Percentiles rank a stretch among this genome's conserved stretches.
phyloP scores from a whole-genome alignment of 371 early-diverging fungal species.

The Batkoa obscura region DNA sequence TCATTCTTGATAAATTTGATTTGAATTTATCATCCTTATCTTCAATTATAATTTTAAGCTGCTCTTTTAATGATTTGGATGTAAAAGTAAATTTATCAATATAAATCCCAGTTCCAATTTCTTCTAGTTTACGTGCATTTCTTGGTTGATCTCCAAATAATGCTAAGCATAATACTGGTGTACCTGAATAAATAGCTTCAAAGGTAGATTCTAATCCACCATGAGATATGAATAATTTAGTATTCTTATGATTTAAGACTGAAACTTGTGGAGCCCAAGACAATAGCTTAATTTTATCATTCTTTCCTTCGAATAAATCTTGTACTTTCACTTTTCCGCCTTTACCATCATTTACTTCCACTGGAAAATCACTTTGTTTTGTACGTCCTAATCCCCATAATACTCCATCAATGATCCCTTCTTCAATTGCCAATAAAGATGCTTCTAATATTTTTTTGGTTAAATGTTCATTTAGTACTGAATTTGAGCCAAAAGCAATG shows the following conservation, averaged over 20 bases:
- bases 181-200: constrained; percentile 3
- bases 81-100: background rate
- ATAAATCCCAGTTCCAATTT: background rate
- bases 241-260: constrained; percentile 2
- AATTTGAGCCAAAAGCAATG: constrained; percentile 5
- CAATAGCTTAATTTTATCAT: background rate
- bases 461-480: background rate
- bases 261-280: constrained; percentile 5
- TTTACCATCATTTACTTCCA: too few species aligned
- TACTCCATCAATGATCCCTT: background rate
- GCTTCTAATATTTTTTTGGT: background rate
- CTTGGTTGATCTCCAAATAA: constrained; percentile 4
- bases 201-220: constrained; percentile 2
- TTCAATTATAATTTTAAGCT: background rate
- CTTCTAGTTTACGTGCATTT: background rate
- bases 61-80: background rate
- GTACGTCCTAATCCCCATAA: constrained; percentile 5
- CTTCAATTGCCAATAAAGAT: background rate
- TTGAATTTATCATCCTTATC: background rate
- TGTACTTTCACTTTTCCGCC: too few species aligned
- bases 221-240: constrained; percentile 5
- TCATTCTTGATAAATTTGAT: background rate
- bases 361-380: background rate
- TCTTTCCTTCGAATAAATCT: background rate
- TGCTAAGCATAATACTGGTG: constrained; percentile 3